phyloP scores from a whole-genome alignment of 495 filamentous ascomycete genomes.

The Penicillium fimorum region DNA sequence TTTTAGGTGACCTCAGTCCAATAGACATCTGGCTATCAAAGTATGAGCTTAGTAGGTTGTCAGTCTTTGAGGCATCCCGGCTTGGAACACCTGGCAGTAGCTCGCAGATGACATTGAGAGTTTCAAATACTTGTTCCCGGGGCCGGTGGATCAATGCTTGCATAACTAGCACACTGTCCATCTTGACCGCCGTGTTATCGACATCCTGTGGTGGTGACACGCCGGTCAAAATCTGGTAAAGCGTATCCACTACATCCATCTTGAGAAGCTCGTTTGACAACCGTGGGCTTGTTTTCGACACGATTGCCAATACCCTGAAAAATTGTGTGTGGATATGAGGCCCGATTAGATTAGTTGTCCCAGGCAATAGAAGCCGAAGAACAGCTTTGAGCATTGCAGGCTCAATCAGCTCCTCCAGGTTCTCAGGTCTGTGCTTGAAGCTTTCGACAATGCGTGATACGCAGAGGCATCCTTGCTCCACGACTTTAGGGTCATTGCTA shows the following conservation, averaged over 20 bases:
- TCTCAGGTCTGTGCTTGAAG: slow-evolving; percentile 81
- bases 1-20: slow-evolving; percentile 37
- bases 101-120: slow-evolving; percentile 96
- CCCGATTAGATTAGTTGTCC: slow-evolving; percentile 93
- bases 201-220: slow-evolving; percentile 82
- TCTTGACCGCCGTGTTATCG: slow-evolving; percentile 80
- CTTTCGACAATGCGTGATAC: slow-evolving; percentile 97
- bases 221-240: slow-evolving; percentile 96
- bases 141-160: slow-evolving; percentile 95
- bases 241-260: slow-evolving; percentile 95
- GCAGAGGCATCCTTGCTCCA: slow-evolving; percentile 94
- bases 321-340: slow-evolving; percentile 97
- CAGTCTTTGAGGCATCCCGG: slow-evolving; percentile 43
- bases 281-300: slow-evolving; percentile 79
- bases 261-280: slow-evolving; percentile 89
- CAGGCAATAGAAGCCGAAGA: slow-evolving; percentile 85
- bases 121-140: slow-evolving; percentile 96
- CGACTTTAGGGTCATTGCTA: slow-evolving; percentile 92
- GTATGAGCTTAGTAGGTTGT: slow-evolving; percentile 52
- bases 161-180: slow-evolving; percentile 98
- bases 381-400: slow-evolving; percentile 82
- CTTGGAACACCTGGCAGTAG: slow-evolving; percentile 63
- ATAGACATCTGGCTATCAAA: slow-evolving; percentile 37
- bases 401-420: slow-evolving; percentile 88
- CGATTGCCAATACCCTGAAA: slow-evolving; percentile 83